phyloP scores from a whole-genome alignment of 495 filamentous ascomycete genomes.

The Peziza echinospora region DNA sequence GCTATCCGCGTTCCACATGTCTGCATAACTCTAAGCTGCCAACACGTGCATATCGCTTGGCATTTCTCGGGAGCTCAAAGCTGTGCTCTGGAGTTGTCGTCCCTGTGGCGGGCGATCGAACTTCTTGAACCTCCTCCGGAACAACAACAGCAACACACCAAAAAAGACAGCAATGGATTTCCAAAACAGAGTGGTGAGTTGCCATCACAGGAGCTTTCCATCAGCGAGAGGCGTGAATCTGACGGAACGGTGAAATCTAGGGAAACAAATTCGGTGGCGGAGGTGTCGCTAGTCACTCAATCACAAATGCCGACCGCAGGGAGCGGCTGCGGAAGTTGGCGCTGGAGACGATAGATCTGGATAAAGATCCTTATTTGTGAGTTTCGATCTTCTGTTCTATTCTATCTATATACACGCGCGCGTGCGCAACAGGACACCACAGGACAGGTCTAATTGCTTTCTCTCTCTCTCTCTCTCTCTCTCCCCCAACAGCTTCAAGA shows the following conservation, averaged over 20 bases:
- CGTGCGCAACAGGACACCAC: too few relatives aligned
- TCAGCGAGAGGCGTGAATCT: too few relatives aligned
- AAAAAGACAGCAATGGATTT: not conserved
- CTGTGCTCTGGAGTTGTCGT: too few relatives aligned
- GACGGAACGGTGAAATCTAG: not conserved
- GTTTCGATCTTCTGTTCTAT: not conserved
- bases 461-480: not conserved
- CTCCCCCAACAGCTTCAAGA: conserved; percentile 47
- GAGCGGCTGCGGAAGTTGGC: conserved; percentile 67
- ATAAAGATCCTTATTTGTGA: conserved; percentile 91
- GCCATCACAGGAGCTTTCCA: too few relatives aligned
- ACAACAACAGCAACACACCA: not conserved
- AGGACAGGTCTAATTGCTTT: too few relatives aligned
- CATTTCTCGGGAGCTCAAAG: too few relatives aligned
- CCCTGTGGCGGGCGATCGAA: too few relatives aligned
- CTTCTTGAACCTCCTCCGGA: too few relatives aligned
- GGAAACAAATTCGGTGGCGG: conserved; percentile 97
- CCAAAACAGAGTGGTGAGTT: conserved; percentile 1
- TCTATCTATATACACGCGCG: too few relatives aligned
- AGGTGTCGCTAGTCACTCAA: conserved; percentile 79
- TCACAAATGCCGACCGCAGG: conserved; percentile 75
- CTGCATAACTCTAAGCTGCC: too few relatives aligned
- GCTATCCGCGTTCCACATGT: too few relatives aligned
- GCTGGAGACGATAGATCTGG: conserved; percentile 94
- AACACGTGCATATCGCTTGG: too few relatives aligned